Conservation (phyloP, 73 alveolate species). For the Paramecium octaurelia region DNA sequence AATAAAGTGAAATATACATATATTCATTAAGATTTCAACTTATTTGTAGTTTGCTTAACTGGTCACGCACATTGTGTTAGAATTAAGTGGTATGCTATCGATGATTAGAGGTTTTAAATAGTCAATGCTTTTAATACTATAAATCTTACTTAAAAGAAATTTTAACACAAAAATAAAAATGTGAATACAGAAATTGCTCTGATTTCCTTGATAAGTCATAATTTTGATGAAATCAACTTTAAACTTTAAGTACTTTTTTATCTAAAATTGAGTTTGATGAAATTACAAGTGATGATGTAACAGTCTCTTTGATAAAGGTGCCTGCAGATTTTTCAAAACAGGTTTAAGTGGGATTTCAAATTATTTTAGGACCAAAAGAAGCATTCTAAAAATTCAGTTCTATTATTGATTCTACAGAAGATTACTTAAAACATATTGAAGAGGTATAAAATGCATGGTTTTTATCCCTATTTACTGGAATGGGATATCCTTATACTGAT, state of each 20-base stretch:
- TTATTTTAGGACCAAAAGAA: background rate
- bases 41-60: background rate
- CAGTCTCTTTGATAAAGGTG: background rate
- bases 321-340: background rate
- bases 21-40: background rate
- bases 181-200: background rate
- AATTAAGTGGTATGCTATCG: background rate
- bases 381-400: background rate
- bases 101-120: background rate
- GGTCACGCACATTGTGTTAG: background rate
- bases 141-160: background rate
- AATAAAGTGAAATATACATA: background rate
- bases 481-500: background rate
- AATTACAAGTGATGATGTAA: background rate
- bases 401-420: background rate
- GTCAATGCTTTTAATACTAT: background rate
- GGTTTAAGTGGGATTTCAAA: background rate
- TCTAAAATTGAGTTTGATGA: background rate
- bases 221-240: background rate
- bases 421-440: background rate
- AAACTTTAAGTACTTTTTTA: background rate
- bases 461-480: background rate
- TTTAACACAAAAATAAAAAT: background rate
- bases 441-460: background rate
- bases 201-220: background rate